Percentiles rank a stretch among this genome's conserved stretches.
These are phyloP conservation scores for Pyrenochaeta sp. DNA, from an alignment of 2,329 filamentous ascomycete genomes.

Conservation along the genomic window DNA sequence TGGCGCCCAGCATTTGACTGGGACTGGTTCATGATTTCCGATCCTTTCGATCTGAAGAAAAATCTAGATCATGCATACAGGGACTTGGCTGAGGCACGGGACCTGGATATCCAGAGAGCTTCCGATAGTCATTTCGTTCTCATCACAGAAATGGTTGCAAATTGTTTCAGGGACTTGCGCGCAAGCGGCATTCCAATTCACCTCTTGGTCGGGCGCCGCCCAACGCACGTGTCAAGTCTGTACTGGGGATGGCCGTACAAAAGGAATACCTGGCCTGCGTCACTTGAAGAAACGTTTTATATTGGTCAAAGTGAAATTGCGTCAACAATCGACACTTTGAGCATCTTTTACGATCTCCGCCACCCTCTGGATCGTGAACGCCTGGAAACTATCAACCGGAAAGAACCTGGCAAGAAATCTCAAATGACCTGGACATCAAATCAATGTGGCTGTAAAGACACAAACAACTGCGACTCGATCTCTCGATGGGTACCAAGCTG, in stretches of 20 bases:
- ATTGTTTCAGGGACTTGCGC: constrained; percentile 21
- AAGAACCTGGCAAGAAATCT: no score
- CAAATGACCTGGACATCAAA: no score
- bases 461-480: constrained; percentile 1
- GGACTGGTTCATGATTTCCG: constrained; percentile 27
- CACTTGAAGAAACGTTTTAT: constrained; percentile 16
- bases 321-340: constrained; percentile 23
- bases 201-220: constrained; percentile 30
- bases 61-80: no score
- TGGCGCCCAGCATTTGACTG: constrained; percentile 40
- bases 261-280: constrained; percentile 18
- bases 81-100: background rate
- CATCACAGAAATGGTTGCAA: background rate
- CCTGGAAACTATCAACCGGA: constrained; percentile 18
- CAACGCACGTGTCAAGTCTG: constrained; percentile 16
- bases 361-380: constrained; percentile 24
- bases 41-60: background rate
- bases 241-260: constrained; percentile 38
- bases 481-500: constrained; percentile 4
- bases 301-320: constrained; percentile 23
- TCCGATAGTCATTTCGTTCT: no score
- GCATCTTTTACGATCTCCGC: constrained; percentile 33
- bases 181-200: constrained; percentile 27
- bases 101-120: no score
- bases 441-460: no score